Evolutionary conservation across 2,329 filamentous ascomycete species (phyloP), one percentile per base, ranked within the genome.

Genomic region (Penicillium sp.): DNA sequence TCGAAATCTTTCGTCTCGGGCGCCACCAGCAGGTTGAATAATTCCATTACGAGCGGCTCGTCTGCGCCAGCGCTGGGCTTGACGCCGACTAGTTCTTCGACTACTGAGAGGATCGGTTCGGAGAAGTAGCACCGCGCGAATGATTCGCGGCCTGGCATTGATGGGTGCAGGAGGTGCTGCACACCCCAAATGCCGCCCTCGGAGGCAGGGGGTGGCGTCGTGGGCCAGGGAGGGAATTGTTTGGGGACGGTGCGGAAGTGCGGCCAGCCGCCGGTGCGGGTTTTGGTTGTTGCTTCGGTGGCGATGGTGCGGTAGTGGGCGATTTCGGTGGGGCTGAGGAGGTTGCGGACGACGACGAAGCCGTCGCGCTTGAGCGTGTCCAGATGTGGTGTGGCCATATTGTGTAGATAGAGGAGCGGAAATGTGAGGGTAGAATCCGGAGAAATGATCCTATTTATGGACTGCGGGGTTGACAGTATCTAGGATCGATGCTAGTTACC

Each of bases 171-270:
- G 4, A 95, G 78, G 69, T 91, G 87, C 75, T 95, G 89, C 2
- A 95, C 86, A 55, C 89, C 89, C 90, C 89, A 95, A 69, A 95
- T 95, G 18, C 88, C 88, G 44, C 77, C 71, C 43, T 75, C 68
- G 0, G 65, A 66, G 32, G 69, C 67, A 1, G 73, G 70, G 0
- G 76, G 73, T 1, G 77, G 73, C 43, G 76, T 75, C n/a, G 75
- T 76, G 4, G 80, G 75, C 89, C 89, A 95, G 0, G 90, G 90
- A 0, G 89, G 90, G 72, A 95, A 95, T 71, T 95, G 89, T 70
- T 95, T 95, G 46, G 88, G 88, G 2, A 93, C 81, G 0, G 88
- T 92, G 56, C 89, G 86, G 63, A 95, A 83, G 70, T 87, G 80
- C 3, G 88, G 88, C 89, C 89, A 95, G 54, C 77, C 64, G 32